A percentile compares a stretch with the other conserved stretches of the same genome.
phyloP scores from a whole-genome alignment of 2,329 filamentous ascomycete species.

The Pseudocercospora pini-densiflorae region DNA sequence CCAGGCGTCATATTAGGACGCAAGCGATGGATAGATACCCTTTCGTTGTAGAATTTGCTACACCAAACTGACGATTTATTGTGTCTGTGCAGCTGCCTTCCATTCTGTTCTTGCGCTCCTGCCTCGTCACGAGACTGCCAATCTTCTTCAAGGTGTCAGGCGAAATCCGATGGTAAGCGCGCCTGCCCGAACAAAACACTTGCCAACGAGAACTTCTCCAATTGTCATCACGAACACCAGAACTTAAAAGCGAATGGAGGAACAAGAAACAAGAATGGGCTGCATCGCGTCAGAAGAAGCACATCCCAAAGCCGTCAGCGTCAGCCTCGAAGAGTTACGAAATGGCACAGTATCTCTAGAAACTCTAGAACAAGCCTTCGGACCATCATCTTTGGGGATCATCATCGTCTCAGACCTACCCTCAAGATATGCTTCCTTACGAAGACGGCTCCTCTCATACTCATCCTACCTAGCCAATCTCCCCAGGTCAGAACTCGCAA shows the following conservation, averaged over 20 bases:
- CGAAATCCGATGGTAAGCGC: conserved; percentile 3
- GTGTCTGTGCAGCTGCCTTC: not conserved
- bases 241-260: not conserved
- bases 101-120: not conserved
- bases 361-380: conserved; percentile 79
- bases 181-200: not conserved
- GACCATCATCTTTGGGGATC: conserved; percentile 87
- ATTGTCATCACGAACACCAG: not conserved
- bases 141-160: not conserved
- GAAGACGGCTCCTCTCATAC: conserved; percentile 78
- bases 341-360: conserved; percentile 66
- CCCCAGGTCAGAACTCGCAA: conserved; percentile 66
- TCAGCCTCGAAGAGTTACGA: conserved; percentile 49
- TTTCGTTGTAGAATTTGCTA: not conserved
- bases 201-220: not conserved
- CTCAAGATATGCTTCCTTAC: conserved; percentile 69
- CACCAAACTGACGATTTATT: not conserved
- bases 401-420: conserved; percentile 90
- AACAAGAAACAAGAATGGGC: conserved; percentile 15
- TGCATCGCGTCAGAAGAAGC: conserved; percentile 19
- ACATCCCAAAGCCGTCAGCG: conserved; percentile 46
- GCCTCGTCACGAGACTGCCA: not conserved
- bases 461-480: conserved; percentile 88
- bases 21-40: conserved; percentile 14
- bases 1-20: not conserved